Base-by-base conservation (phyloP, 768 basidiomycete species). In the Ramaria sp. region DNA sequence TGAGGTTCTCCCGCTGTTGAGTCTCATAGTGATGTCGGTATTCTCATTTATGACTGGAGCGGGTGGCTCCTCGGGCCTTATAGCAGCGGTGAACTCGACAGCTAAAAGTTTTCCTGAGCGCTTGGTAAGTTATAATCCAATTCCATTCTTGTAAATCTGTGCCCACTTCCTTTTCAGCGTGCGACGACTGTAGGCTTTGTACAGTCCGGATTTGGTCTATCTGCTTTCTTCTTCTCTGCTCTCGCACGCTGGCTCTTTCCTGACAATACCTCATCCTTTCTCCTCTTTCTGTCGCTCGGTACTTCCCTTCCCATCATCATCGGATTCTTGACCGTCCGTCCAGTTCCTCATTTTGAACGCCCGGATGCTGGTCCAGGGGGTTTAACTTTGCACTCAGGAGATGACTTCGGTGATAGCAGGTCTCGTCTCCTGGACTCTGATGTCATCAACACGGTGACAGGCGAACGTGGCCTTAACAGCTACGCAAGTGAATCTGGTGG, bases 171-270 rank as follows among this genome's bases (percentile, higher is more conserved):
- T 43, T 24, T 51, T 27, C 48, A 90, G 86, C 77, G 91, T 19
- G 91, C 84, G 11, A 82, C 82, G 0, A 79, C 82, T 7, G 89
- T 86, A 0, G 85, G 86, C 1, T 66, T 91, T 9, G 91, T 93
- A 34, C 70, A 92, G 19, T 89, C 90, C 0, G 92, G 90, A 33
- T 92, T 90, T 60, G 92, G 93, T 0, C 79, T 97, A 15, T 92
- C 90, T 0, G 93, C 93, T 0, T 95, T 95, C 74, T 74, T 88
- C 60, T 96, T 94, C 70, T 88, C 89, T 12, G 77, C 82, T 0
- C 70, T 94, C 38, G 82, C 90, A 0, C 83, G 85, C 57, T 64
- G 78, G 0, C 66, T 84, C 43, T 94, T 83, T 63, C 82, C 87
- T 0, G 91, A 88, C 0, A 77, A 92, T 63, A 88, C 87, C 0